Base-by-base conservation (phyloP, 2,329 filamentous ascomycete species). In the Paracoccidioides lutzii region DNA sequence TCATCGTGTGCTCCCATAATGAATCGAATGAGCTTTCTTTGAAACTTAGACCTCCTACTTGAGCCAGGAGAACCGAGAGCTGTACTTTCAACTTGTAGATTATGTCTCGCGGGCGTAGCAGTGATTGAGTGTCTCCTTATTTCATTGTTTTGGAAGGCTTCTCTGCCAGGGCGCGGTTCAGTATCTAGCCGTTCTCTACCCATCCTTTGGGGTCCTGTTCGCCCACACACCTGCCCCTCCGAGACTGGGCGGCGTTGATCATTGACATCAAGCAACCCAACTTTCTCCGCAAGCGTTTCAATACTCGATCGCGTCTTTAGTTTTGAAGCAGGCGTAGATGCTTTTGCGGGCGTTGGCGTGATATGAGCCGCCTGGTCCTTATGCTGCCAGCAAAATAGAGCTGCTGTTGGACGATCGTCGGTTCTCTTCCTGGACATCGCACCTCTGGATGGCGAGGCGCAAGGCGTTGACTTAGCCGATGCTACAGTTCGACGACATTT, bases 331-430 rank as follows among this genome's bases (percentile, higher is more conserved):
- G 73, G 58, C 72, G 77, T 15, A 75, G 76, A 46, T 68, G 69
- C 2, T 75, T 68, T 7, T 77, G 76, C 56, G 69, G 64, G 38
- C 6, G 15, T 14, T 33, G 38, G 8, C 9, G 35, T 40, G 10
- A 37, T 42, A 28, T 42, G 68, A 66, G 55, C 64, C 2, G 88
- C 88, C 70, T 98, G 93, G 56, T 93, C 88, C 67, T 88, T 90
- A 74, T 98, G 93, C 69, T 96, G 90, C 86, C 88, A 95, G 76
- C 91, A 97, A 73, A 90, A 96, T 52, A 84, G 79, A 12, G 63
- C 59, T 1, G 67, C 54, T 60, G 68, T 56, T 52, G 64, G 62
- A 22, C 22, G 22, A 52, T 67, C 61, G 57, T 55, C 43, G 48
- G 10, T 52, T 32, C 10, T 15, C 4, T 3, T 32, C 22, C 38